Conservation (phyloP, 129 eudicot species). For the Escallonia rubra region DNA sequence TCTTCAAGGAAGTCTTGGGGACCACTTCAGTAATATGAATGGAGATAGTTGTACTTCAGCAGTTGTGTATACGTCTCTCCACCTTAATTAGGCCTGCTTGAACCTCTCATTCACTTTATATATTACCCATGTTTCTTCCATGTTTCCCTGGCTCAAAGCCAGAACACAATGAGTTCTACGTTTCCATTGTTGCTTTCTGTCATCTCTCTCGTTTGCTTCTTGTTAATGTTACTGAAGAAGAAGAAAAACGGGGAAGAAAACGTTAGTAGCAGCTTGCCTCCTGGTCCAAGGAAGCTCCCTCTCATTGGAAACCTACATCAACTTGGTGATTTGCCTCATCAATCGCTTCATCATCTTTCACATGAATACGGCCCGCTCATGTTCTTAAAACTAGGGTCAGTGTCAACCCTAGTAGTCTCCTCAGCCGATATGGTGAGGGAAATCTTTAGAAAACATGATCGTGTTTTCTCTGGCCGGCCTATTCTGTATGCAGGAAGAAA, state of each 20-base stretch:
- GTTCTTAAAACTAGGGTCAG: conserved; percentile 25
- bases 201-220: background rate
- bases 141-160: too few relatives aligned
- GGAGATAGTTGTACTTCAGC: too few relatives aligned
- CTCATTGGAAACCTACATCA: conserved; percentile 31
- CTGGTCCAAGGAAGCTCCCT: conserved; percentile 33
- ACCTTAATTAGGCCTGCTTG: too few relatives aligned
- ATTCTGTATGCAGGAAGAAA: conserved; percentile 1
- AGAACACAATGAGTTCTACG: background rate
- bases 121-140: too few relatives aligned
- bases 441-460: conserved; percentile 17
- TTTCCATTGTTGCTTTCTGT: background rate
- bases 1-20: too few relatives aligned
- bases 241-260: background rate
- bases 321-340: conserved; percentile 23
- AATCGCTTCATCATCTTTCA: conserved; percentile 15
- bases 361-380: conserved; percentile 19
- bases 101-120: too few relatives aligned
- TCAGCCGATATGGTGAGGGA: conserved; percentile 25
- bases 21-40: too few relatives aligned
- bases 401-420: conserved; percentile 24
- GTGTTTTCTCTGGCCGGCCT: conserved; percentile 26
- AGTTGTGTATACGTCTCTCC: too few relatives aligned
- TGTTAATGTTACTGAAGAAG: background rate
- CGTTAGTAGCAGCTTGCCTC: conserved; percentile 14